phyloP scores from a whole-genome alignment of 176 grass and related monocot species.

The Rhynchospora breviuscula region DNA sequence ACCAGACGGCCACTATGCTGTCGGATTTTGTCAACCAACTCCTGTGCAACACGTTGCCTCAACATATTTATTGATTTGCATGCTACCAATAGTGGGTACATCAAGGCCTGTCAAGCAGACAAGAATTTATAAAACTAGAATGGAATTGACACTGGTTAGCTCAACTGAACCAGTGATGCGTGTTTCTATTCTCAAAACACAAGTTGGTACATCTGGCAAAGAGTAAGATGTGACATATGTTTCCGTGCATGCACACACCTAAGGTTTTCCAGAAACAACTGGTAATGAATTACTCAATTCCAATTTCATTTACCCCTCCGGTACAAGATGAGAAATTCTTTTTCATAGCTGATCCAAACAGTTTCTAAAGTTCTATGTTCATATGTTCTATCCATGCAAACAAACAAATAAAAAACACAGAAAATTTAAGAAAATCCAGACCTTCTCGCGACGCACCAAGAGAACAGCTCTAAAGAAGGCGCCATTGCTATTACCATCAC shows the following conservation, averaged over 20 bases:
- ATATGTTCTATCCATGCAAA: not conserved
- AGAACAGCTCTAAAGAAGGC: conserved; percentile 95
- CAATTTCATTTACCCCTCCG: not conserved
- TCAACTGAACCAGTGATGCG: not conserved
- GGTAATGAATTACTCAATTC: not conserved
- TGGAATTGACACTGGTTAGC: not conserved
- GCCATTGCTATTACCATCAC: conserved; percentile 98
- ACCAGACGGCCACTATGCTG: conserved; percentile 92
- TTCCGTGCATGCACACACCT: not conserved
- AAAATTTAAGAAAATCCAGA: conserved; percentile 16
- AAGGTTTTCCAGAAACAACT: not conserved
- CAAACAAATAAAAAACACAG: conserved; percentile 11
- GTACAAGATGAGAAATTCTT: too few species aligned
- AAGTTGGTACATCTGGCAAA: not conserved
- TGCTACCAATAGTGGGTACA: conserved; percentile 94
- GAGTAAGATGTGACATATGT: not conserved
- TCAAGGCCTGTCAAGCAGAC: conserved; percentile 59
- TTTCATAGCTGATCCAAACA: too few species aligned
- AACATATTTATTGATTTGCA: conserved; percentile 97
- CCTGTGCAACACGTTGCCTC: conserved; percentile 74
- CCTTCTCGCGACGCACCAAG: conserved; percentile 78
- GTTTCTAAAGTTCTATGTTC: too few species aligned
- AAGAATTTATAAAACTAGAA: conserved; percentile 23
- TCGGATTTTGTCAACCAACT: conserved; percentile 84
- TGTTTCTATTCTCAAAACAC: not conserved